Conservation (phyloP, 768 basidiomycete species). For the Hydnomerulius pinastri region DNA sequence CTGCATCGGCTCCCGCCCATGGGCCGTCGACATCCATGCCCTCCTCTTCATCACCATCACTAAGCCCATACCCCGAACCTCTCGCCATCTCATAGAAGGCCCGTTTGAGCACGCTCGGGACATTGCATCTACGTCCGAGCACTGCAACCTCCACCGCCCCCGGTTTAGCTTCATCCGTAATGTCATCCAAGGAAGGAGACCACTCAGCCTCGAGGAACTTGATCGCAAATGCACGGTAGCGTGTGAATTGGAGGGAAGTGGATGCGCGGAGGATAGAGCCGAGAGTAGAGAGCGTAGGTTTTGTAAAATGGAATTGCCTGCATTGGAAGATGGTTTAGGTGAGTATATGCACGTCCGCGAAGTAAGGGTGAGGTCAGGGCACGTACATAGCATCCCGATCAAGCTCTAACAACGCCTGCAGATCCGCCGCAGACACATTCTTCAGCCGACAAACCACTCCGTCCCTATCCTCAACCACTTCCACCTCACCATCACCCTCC, state of each 20-base stretch:
- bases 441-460: constrained; percentile 2
- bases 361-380: neutral
- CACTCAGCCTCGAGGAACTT: constrained; percentile 33
- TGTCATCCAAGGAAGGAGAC: constrained; percentile 20
- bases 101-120: constrained; percentile 33
- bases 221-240: constrained; percentile 30
- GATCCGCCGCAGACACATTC: neutral
- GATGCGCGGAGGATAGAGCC: constrained; percentile 38
- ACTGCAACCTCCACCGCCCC: constrained; percentile 33
- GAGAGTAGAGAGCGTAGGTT: constrained; percentile 30
- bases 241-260: constrained; percentile 32
- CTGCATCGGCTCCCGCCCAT: too few species aligned
- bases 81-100: constrained; percentile 42
- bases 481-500: constrained; percentile 5
- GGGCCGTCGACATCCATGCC: neutral
- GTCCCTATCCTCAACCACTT: constrained; percentile 1
- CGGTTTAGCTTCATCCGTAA: constrained; percentile 12
- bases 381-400: constrained; percentile 2
- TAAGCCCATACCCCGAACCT: constrained; percentile 4
- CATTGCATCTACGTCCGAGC: constrained; percentile 32
- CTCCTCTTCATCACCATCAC: constrained; percentile 1
- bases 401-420: constrained; percentile 3
- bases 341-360: neutral
- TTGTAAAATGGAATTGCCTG: constrained; percentile 25
- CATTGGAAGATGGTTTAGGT: neutral